Evolutionary conservation across 306 rosid species (phyloP), one percentile per base, ranked within the genome.

Genomic region (Dryas octopetala): DNA sequence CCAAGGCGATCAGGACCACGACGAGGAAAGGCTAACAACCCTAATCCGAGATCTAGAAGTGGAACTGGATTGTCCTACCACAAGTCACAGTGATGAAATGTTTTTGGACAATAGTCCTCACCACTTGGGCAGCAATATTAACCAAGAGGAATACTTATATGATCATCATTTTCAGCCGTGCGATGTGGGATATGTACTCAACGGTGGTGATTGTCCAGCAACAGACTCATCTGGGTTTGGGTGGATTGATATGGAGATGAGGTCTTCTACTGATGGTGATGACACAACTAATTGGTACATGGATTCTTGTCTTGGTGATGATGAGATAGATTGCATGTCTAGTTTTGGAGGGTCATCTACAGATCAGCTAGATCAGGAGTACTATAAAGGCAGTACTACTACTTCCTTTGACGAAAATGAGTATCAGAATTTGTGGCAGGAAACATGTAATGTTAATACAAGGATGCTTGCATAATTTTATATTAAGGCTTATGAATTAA

Each of bases 1-100:
- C 38, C 76, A 72, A 72, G 76, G 67, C 7, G 67, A 72, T 72
- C 76, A 58, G n/a, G 67, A 72, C 11, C 76, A 72, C 47, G 76
- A 72, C 46, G 76, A 72, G 57, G 76, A 72, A 40, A 55, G 47
- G 50, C 49, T 72, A 50, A 28, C 55, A 32, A 72, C 67, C 57
- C 76, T 72, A 5, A 72, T 72, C 67, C 66, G 47, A 14, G 76
- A 66, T 7, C 67, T 72, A 44, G 67, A 72, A 48, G 76, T 44
- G 0, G 76, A 72, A 28, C 76, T 72, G 15, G 67, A 72, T 32
- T 1, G 38, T 28, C 67, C 76, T 46, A 2, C 66, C 1, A 58
- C 46, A 3, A 45, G 55, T 14, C 28, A 23, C 16, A 46, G 28
- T 59, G 57, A 72, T 7, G 67, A 26, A 19, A 26, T 45, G 40